Base-by-base conservation (phyloP, 306 rosid species). In the Castanospermum australe region DNA sequence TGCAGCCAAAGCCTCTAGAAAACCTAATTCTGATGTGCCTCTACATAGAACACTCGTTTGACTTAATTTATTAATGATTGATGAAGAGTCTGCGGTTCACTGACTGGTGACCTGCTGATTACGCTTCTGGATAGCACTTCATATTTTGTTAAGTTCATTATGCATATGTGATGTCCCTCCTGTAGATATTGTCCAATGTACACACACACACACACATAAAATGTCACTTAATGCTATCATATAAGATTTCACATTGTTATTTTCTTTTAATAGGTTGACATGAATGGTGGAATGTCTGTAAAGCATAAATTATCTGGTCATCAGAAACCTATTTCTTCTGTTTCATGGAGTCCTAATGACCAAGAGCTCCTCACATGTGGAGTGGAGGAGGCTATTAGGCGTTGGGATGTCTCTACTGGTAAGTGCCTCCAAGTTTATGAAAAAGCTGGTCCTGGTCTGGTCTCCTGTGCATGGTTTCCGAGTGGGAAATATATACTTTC, bases 391-490 rank as follows among this genome's bases (percentile, higher is more conserved):
- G 86, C 82, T 39, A 88, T 94, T 59, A 88, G 94, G 96, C 90
- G 90, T 52, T 94, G 97, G 97, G 96, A 94, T 81, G 93, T 90
- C 73, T 74, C 90, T 59, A 78, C 94, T 20, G 98, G 98, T 54
- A 83, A 86, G 38, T 89, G 98, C 79, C 92, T 92, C 78, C 94
- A 85, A 77, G 76, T 94, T 67, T 94, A 90, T 83, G 97, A 94
- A 50, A 94, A 92, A 74, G 67, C 83, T 73, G 96, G 92, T 61
- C 67, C 79, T 76, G 94, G 94, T 66, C 73, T 89, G 41, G 87
- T 94, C 73, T 89, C 96, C 22, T 94, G 97, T 85, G 94, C 94
- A 75, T 94, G 98, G 98, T 83, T 88, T 82, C 97, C 97, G 15
- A 87, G 88, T 73, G 98, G 97, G 30, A 90, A 88, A 79, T 76